Base-by-base conservation (phyloP, 116 monocot species). In the Phalaenopsis hybrid region DNA sequence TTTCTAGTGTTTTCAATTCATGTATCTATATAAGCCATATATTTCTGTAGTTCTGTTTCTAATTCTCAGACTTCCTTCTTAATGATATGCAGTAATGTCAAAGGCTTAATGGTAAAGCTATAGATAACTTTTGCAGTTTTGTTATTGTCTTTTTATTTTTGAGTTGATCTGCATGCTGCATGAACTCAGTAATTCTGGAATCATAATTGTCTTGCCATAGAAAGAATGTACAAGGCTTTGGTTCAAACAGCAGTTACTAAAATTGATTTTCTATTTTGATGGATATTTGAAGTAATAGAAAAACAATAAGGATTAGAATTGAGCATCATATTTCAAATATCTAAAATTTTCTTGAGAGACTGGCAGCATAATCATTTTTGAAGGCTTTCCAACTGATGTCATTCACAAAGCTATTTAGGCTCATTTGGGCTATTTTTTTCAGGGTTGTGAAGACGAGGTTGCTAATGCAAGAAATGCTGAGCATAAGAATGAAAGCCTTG, bases 401-500 rank as follows among this genome's bases (percentile, higher is more conserved):
- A 78, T 79, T 55, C 20, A 61, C 25, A 28, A 43, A n/a, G 20
- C 43, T 34, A 16, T 55, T 48, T 3, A 2, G 13, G 41, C 59
- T 9, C 45, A 65, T 76, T 28, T 81, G 23, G 18, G 8, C 18
- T 46, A 41, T 65, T 67, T 89, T 59, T 81, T 33, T 45, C 78
- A 99, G 99, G 93, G 94, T 76, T 94, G 92, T 89, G 99, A 99
- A 75, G 88, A 79, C 61, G 94, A 99, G 86, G 86, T 99, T 79
- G 81, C 85, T 72, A 89, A 94, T 83, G 84, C 74, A 73, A 83
- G 86, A 11, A 82, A 50, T 75, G 82, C 81, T 17, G 87, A 95
- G 50, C 87, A 81, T 37, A 89, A 86, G 80, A 92, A 84, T 81
- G 95, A 94, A 21, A 91, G 91, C 74, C 78, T 99, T 45, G 91